Base-by-base conservation (phyloP, 148 eudicot species). In the Amaranthus cruentus region DNA sequence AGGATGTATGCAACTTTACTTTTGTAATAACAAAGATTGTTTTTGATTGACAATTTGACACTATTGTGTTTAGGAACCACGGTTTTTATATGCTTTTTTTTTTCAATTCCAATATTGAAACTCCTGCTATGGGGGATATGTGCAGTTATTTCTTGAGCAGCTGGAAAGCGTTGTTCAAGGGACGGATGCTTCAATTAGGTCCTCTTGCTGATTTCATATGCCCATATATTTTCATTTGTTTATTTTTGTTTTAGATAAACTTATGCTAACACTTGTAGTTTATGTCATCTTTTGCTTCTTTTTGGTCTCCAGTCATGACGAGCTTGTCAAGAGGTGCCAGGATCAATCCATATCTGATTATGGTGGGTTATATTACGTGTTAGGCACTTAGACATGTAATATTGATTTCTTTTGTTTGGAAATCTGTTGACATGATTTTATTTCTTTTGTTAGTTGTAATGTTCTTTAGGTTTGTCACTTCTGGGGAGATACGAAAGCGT, bases 401-500 rank as follows among this genome's bases (percentile, higher is more conserved):
- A 5, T 18, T 72, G 46, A 42, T 71, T 61, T 13, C 73, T 55
- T 55, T 57, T n/a, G 56, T 61, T 71, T 15, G 55, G 69, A 56
- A 54, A 8, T 56, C 13, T 55, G 50, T 76, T 89, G 60, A 87
- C 66, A 13, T 68, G 5, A 28, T 28, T 28, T 28, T 28, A 28
- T 28, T 13, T 73, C 77, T 83, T 69, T 85, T 80, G 74, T 70
- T 76, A 95, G 98, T 91, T 73, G 98, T 95, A 28, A 95, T 95
- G 98, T 95, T 95, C 86, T 91, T 95, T 83, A 88, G 98, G 84
- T 95, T 95, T 75, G 90, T 95, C 68, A 88, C 98, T n/a, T 91
- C 98, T 74, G 98, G 98, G 7, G 98, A 95, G 85, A 87, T 95
- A 70, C 84, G 83, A 44, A 80, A 80, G 48, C 83, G 98, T 50